Percentiles rank a stretch among this genome's conserved stretches.
phyloP scores from a whole-genome alignment of 2,329 filamentous ascomycete genomes.

The Paramyrothecium roridum region DNA sequence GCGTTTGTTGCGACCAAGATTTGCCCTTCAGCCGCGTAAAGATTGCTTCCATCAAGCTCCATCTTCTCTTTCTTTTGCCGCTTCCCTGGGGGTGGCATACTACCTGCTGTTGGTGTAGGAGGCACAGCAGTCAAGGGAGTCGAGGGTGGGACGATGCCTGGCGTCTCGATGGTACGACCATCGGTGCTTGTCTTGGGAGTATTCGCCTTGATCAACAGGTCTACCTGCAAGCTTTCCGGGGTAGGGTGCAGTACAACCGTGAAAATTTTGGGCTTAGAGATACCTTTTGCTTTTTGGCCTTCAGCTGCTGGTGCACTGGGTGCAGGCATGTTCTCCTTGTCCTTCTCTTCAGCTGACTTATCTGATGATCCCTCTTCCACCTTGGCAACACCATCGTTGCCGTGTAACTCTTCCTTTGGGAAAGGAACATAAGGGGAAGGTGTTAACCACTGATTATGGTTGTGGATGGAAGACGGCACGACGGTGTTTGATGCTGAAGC shows the following conservation, averaged over 20 bases:
- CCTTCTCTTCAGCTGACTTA: constrained; percentile 30
- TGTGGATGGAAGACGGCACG: constrained; percentile 81
- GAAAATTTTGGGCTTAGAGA: constrained; percentile 60
- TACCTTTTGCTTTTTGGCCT: constrained; percentile 25
- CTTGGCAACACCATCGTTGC: constrained; percentile 21
- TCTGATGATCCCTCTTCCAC: constrained; percentile 31
- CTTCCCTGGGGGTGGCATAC: constrained; percentile 60
- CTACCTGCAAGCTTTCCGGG: constrained; percentile 67
- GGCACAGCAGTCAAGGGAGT: constrained; percentile 61
- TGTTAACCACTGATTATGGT: constrained; percentile 85
- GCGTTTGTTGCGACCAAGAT: constrained; percentile 71
- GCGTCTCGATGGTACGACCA: constrained; percentile 20
- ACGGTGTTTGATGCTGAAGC: constrained; percentile 59
- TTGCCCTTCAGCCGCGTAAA: constrained; percentile 72
- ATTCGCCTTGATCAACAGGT: constrained; percentile 72
- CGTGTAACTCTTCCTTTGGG: constrained; percentile 53
- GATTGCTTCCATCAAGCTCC: constrained; percentile 71
- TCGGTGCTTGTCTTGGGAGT: constrained; percentile 56
- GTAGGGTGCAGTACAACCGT: constrained; percentile 88
- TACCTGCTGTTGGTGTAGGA: constrained; percentile 58
- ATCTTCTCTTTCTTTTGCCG: constrained; percentile 68
- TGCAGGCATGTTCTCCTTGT: constrained; percentile 58
- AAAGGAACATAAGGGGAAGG: constrained; percentile 83
- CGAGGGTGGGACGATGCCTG: constrained; percentile 59
- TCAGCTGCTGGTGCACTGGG: constrained; percentile 42